phyloP scores from a whole-genome alignment of 805 yeast genomes.

The Cyberlindnera xishuangbannaensis region DNA sequence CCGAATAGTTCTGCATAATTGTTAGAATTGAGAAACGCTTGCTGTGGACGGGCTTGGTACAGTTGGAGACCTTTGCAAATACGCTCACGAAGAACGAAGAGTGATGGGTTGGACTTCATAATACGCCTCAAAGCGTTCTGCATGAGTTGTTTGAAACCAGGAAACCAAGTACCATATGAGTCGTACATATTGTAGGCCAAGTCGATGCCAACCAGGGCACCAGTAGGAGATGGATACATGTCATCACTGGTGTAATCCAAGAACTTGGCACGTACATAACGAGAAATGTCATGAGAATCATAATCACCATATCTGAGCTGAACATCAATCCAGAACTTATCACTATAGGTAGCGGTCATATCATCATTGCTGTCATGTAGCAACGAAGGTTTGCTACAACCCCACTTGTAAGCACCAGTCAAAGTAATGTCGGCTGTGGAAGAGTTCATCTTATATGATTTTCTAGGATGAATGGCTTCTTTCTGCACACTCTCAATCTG shows the following conservation, averaged over 20 bases:
- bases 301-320: slow-evolving; percentile 95
- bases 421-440: slow-evolving; percentile 88
- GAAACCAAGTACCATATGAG: slow-evolving; percentile 97
- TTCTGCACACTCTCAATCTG: slow-evolving; percentile 84
- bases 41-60: slow-evolving; percentile 90
- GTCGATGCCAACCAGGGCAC: slow-evolving; percentile 85
- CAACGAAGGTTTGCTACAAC: slow-evolving; percentile 73
- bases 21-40: slow-evolving; percentile 80
- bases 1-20: slow-evolving; percentile 89
- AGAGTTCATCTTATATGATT: slow-evolving; percentile 94
- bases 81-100: slow-evolving; percentile 87
- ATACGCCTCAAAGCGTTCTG: slow-evolving; percentile 90
- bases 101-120: slow-evolving; percentile 91
- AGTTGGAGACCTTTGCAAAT: slow-evolving; percentile 90
- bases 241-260: slow-evolving; percentile 90
- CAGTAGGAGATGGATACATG: slow-evolving; percentile 89
- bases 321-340: slow-evolving; percentile 90
- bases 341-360: slow-evolving; percentile 47
- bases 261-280: slow-evolving; percentile 89
- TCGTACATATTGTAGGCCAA: slow-evolving; percentile 94
- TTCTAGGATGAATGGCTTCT: slow-evolving; percentile 92
- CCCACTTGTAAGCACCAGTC: slow-evolving; percentile 75
- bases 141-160: slow-evolving; percentile 84
- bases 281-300: slow-evolving; percentile 93
- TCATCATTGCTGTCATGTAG: slow-evolving; percentile 66